These are phyloP conservation scores for Fomitopsis serialis DNA, from an alignment of 768 basidiomycete species.

Conservation along the genomic window DNA sequence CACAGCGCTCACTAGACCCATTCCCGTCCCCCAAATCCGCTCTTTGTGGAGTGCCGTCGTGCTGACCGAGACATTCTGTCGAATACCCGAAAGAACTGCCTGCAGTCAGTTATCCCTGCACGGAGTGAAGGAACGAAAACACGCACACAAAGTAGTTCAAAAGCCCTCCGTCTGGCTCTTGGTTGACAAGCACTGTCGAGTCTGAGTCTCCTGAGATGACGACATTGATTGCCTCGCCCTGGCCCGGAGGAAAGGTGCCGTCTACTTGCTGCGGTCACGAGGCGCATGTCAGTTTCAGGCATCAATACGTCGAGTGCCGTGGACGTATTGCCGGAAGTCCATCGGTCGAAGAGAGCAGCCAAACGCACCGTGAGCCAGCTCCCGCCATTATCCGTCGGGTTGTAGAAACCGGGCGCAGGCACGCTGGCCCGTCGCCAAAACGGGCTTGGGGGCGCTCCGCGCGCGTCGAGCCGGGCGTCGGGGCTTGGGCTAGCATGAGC, in stretches of 20 bases:
- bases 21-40: constrained; percentile 84
- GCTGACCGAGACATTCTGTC: constrained; percentile 81
- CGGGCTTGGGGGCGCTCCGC: constrained; percentile 15
- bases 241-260: constrained; percentile 43
- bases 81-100: constrained; percentile 68
- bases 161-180: constrained; percentile 61
- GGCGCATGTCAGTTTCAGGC: not conserved
- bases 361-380: constrained; percentile 65
- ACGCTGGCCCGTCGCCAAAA: constrained; percentile 25
- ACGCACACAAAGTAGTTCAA: constrained; percentile 79
- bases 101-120: not conserved
- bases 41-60: constrained; percentile 58
- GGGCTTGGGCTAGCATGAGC: constrained; percentile 6
- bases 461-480: constrained; percentile 2
- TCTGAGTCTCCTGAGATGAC: constrained; percentile 80
- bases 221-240: constrained; percentile 83
- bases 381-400: constrained; percentile 54
- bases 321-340: too few species aligned
- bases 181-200: constrained; percentile 55
- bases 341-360: not conserved
- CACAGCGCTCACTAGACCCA: constrained; percentile 50
- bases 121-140: not conserved
- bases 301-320: too few species aligned
- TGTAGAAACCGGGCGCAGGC: constrained; percentile 54
- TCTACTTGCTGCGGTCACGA: not conserved